Base-by-base conservation (phyloP, 257 asterid genomes). In the Asclepias syriaca region DNA sequence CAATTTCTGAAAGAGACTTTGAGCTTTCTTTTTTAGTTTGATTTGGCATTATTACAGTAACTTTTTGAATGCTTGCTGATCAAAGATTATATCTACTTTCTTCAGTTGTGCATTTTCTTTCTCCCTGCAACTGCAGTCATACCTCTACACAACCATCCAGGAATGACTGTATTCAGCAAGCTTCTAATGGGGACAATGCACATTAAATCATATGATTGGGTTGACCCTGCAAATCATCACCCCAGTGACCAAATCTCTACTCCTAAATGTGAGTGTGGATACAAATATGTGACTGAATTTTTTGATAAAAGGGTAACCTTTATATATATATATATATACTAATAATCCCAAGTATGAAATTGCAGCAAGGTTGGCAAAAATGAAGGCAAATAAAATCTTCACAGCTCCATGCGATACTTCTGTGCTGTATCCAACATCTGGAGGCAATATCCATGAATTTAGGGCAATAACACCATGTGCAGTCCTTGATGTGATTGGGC, bases 101-200 rank as follows among this genome's bases (percentile, higher is more conserved):
- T 83, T 80, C 93, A 89, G 97, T 24, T 92, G 81, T 82, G 89
- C 85, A 81, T 89, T 74, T 85, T 92, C 87, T 88, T 92, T 56
- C 84, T 92, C 50, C 96, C 97, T 7, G 84, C 85, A 51, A 72
- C 37, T 27, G 87, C 85, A 3, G 91, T 86, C 6, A 92, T 89
- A 67, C 97, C 97, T n/a, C 95, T 92, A 72, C 97, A 92, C 86
- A 92, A 92, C 78, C 97, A 92, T 81, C 97, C 97, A 0, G 90
- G 79, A 71, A 92, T 92, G 97, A 92, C 96, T 1, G 97, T 92
- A 53, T 89, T 88, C 74, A 92, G 85, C 96, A 92, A 92, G 93
- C 92, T 92, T 72, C 85, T 92, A 2, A 24, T 86, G 18, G 97
- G 97, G 49, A 83, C 81, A 0, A 89, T 92, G 97, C 96, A 90